Conservation (phyloP, 768 basidiomycete genomes). For the Xerocomellus dryophilus region DNA sequence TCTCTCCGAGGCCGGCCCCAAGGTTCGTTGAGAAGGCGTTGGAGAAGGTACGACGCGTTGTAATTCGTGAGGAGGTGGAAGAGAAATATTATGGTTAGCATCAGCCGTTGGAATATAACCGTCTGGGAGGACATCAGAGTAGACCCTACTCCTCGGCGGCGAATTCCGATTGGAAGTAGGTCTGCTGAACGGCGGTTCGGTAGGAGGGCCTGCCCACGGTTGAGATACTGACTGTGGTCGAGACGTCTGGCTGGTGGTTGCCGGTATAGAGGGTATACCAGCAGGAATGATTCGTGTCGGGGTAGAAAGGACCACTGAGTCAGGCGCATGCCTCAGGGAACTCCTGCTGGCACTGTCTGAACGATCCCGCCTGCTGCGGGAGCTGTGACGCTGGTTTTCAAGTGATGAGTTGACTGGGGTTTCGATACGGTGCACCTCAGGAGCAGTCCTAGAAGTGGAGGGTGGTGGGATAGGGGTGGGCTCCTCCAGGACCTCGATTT, state of each 20-base stretch:
- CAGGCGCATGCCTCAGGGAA: constrained; percentile 11
- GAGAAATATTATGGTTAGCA: constrained; percentile 36
- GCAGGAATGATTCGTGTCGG: constrained; percentile 10
- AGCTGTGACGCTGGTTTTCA: constrained; percentile 15
- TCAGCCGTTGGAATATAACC: constrained; percentile 47
- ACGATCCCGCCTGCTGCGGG: constrained; percentile 20
- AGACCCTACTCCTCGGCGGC: constrained; percentile 5
- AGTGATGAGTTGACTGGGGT: constrained; percentile 18
- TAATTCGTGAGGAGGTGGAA: constrained; percentile 54
- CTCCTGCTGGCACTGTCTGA: constrained; percentile 13
- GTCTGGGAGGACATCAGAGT: constrained; percentile 42
- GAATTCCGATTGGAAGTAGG: constrained; percentile 25
- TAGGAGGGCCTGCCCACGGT: constrained; percentile 17
- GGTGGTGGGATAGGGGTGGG: constrained; percentile 19
- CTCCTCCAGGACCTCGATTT: constrained; percentile 16
- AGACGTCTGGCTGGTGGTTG: constrained; percentile 14
- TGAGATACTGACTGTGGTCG: constrained; percentile 15
- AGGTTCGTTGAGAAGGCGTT: constrained; percentile 24
- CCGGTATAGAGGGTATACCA: constrained; percentile 7
- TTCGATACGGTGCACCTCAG: constrained; percentile 27
- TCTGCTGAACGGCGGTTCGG: constrained; percentile 9
- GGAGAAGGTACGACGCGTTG: constrained; percentile 30
- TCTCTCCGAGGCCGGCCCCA: constrained; percentile 21
- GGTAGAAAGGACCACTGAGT: constrained; percentile 9
- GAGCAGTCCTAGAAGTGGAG: constrained; percentile 12